These are phyloP conservation scores for Aspergillus tubingensis DNA, from an alignment of 2,329 filamentous ascomycete genomes.

Conservation along the genomic window DNA sequence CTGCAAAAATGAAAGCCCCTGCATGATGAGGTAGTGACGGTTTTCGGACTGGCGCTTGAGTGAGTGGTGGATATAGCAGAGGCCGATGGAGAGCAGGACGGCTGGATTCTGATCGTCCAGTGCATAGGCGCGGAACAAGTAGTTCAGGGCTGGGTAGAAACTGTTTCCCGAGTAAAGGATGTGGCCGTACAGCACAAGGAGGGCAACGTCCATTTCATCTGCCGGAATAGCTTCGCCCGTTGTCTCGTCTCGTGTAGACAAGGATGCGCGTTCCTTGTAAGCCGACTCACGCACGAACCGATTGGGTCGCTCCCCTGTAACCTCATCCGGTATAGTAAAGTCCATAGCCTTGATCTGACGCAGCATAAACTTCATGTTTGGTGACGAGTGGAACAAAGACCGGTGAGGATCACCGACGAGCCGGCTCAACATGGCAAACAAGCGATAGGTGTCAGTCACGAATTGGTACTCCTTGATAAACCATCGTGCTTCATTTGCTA, in stretches of 20 bases:
- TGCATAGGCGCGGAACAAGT: conserved; percentile 76
- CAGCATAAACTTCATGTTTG: conserved; percentile 86
- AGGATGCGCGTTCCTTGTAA: conserved; percentile 46
- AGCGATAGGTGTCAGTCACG: conserved; percentile 77
- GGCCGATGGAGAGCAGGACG: conserved; percentile 77
- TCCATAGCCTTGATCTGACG: conserved; percentile 92
- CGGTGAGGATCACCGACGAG: conserved; percentile 67
- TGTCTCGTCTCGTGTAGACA: conserved; percentile 39
- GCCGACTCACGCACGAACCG: conserved; percentile 43
- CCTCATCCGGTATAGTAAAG: conserved; percentile 59
- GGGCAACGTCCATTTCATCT: conserved; percentile 68
- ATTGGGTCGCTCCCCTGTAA: conserved; percentile 35
- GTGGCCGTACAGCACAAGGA: conserved; percentile 87
- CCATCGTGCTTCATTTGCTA: conserved; percentile 73
- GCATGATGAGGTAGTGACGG: conserved; percentile 80
- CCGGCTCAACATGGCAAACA: conserved; percentile 77
- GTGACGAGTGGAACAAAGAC: conserved; percentile 71
- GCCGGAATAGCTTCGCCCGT: conserved; percentile 39
- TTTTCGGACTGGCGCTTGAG: conserved; percentile 90
- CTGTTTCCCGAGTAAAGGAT: conserved; percentile 82
- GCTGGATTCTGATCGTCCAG: conserved; percentile 75
- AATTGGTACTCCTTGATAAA: conserved; percentile 82
- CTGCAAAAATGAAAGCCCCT: conserved; percentile 79
- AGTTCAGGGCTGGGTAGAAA: conserved; percentile 81
- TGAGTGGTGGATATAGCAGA: conserved; percentile 84